phyloP scores from a whole-genome alignment of 495 filamentous ascomycete genomes.

The Aeminium ludgeri region DNA sequence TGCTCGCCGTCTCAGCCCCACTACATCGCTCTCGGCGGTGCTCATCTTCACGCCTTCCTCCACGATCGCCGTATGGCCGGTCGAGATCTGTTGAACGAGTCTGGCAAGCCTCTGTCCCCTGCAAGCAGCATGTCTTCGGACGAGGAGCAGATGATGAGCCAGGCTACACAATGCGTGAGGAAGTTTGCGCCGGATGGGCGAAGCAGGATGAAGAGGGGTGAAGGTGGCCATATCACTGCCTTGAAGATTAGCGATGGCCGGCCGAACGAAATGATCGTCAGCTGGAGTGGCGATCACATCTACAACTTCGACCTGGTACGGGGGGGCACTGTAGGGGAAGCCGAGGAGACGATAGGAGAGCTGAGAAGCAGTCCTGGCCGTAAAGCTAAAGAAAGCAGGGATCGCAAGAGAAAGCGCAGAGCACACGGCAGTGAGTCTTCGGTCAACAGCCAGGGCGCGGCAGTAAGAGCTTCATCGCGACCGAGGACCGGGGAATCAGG shows the following conservation, averaged over 20 bases:
- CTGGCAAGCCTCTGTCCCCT: slow-evolving; percentile 30
- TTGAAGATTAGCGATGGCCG: slow-evolving; percentile 67
- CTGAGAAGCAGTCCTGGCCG: slow-evolving; percentile 18
- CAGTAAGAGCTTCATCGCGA: slow-evolving; percentile 25
- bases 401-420: slow-evolving; percentile 43
- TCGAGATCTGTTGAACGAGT: slow-evolving; percentile 38
- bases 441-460: slow-evolving; percentile 17
- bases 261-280: slow-evolving; percentile 56
- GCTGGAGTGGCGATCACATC: slow-evolving; percentile 60
- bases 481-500: slow-evolving; percentile 25
- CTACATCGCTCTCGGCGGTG: slow-evolving; percentile 59
- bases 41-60: slow-evolving; percentile 57
- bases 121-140: slow-evolving; percentile 21
- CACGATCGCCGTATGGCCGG: slow-evolving; percentile 63
- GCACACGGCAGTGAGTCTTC: slow-evolving; percentile 1
- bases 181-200: slow-evolving; percentile 50
- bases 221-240: slow-evolving; percentile 55
- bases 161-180: slow-evolving; percentile 52
- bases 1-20: slow-evolving; percentile 58
- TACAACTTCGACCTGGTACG: slow-evolving; percentile 56
- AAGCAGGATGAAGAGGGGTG: slow-evolving; percentile 32
- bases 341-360: slow-evolving; percentile 2
- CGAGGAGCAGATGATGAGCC: slow-evolving; percentile 41
- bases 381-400: slow-evolving; percentile 26
- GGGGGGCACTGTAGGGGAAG: slow-evolving; percentile 40